Percentiles rank a stretch among this genome's conserved stretches.
These are phyloP conservation scores for Pseudonitzschia delicatissima DNA, from an alignment of 108 stramenopile genomes.

Conservation along the genomic window DNA sequence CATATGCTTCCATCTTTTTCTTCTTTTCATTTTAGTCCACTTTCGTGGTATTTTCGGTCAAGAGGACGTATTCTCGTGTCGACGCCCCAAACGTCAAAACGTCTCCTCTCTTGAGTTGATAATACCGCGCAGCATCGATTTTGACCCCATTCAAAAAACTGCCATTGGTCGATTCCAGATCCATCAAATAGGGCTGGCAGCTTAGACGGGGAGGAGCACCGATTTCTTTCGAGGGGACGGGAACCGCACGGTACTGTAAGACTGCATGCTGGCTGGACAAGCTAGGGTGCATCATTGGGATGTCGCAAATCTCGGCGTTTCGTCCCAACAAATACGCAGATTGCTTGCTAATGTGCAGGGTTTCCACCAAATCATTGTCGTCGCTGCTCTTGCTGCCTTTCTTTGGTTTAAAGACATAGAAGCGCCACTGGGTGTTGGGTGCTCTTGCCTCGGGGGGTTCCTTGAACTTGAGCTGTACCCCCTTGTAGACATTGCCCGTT, in stretches of 20 bases:
- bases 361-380: slow-evolving; percentile 48
- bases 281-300: slow-evolving; percentile 80
- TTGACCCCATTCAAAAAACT: slow-evolving; percentile 91
- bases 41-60: slow-evolving; percentile 76
- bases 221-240: background rate
- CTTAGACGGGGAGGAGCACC: slow-evolving; percentile 30
- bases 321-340: slow-evolving; percentile 93
- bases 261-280: slow-evolving; percentile 96
- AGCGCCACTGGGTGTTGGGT: slow-evolving; percentile 90
- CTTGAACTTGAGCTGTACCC: slow-evolving; percentile 89
- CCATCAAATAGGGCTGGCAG: slow-evolving; percentile 94
- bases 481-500: slow-evolving; percentile 87
- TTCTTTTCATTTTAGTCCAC: background rate
- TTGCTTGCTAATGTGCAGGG: slow-evolving; percentile 83
- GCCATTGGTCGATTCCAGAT: slow-evolving; percentile 95
- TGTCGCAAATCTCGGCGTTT: slow-evolving; percentile 85
- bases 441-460: slow-evolving; percentile 93
- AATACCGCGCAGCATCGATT: slow-evolving; percentile 91
- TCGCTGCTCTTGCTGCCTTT: slow-evolving; percentile 23
- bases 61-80: slow-evolving; percentile 92
- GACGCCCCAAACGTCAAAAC: slow-evolving; percentile 86
- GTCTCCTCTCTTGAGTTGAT: slow-evolving; percentile 91
- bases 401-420: slow-evolving; percentile 86
- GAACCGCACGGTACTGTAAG: slow-evolving; percentile 88
- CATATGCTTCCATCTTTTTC: too few relatives aligned